Percentiles rank a stretch among this genome's conserved stretches.
Evolutionary conservation across 495 filamentous ascomycete genomes (phyloP).

Genomic region (Hyaloscypha hepaticicola): DNA sequence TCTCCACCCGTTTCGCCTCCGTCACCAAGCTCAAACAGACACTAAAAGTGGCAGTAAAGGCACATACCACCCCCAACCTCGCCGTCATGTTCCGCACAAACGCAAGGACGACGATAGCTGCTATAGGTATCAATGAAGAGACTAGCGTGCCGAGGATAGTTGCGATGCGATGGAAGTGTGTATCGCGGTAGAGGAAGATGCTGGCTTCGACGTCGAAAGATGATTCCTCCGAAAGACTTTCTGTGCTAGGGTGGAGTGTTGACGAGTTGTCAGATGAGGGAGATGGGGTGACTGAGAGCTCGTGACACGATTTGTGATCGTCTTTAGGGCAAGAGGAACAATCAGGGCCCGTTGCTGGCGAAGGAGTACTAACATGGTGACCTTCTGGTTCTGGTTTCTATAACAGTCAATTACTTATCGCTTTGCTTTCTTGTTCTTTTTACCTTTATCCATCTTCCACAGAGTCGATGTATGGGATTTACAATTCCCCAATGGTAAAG

Average conservation of each 20-base stretch:
- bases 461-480: slow-evolving; percentile 6
- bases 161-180: slow-evolving; percentile 20
- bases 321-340: neutral
- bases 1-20: slow-evolving; percentile 35
- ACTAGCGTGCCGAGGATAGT: slow-evolving; percentile 31
- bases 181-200: slow-evolving; percentile 22
- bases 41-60: slow-evolving; percentile 36
- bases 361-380: neutral
- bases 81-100: slow-evolving; percentile 29
- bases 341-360: neutral
- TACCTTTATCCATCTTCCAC: slow-evolving; percentile 13
- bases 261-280: neutral
- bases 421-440: neutral
- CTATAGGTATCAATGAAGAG: slow-evolving; percentile 34
- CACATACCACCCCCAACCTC: slow-evolving; percentile 35
- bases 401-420: neutral
- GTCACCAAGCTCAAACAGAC: slow-evolving; percentile 34
- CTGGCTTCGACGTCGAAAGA: slow-evolving; percentile 7
- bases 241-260: neutral
- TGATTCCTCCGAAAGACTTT: neutral
- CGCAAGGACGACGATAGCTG: slow-evolving; percentile 36
- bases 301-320: neutral
- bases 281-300: neutral
- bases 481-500: slow-evolving; percentile 23
- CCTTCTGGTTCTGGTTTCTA: slow-evolving; percentile 21